A percentile compares a stretch with the other conserved stretches of the same genome.
phyloP scores from a whole-genome alignment of 2,329 filamentous ascomycete species.

The Drechslerella coelobrocha region DNA sequence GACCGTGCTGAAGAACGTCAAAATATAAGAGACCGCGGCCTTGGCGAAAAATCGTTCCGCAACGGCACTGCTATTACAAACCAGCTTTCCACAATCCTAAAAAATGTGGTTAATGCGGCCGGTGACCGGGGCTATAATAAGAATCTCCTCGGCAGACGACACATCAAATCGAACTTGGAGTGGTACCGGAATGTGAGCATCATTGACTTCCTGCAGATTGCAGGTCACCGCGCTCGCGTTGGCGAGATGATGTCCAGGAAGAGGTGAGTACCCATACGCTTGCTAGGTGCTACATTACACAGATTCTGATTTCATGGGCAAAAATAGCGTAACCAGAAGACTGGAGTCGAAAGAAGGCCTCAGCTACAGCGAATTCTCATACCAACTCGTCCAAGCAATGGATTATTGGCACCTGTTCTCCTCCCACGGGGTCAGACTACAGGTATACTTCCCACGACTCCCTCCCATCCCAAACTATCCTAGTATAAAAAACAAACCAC shows the following conservation, averaged over 20 bases:
- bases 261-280: conserved; percentile 64
- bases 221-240: conserved; percentile 77
- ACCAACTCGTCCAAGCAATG: conserved; percentile 92
- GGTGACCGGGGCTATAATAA: conserved; percentile 64
- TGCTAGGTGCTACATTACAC: not conserved
- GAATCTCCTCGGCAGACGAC: conserved; percentile 71
- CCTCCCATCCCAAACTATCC: not conserved
- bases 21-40: conserved; percentile 34
- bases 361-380: conserved; percentile 91
- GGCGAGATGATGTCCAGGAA: conserved; percentile 88
- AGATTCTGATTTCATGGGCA: not conserved
- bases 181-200: conserved; percentile 80
- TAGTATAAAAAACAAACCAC: too few relatives aligned
- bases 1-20: conserved; percentile 62
- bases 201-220: conserved; percentile 74
- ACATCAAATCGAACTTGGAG: conserved; percentile 77
- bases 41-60: conserved; percentile 26
- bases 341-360: conserved; percentile 87
- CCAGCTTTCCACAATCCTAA: conserved; percentile 22
- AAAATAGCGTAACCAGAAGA: conserved; percentile 74
- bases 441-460: conserved; percentile 34
- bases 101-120: conserved; percentile 43
- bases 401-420: conserved; percentile 92
- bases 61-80: conserved; percentile 24
- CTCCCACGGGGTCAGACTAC: conserved; percentile 63